Evolutionary conservation across 257 asterid genomes (phyloP), one percentile per base, ranked within the genome.

Genomic region (Primulina tabacum): DNA sequence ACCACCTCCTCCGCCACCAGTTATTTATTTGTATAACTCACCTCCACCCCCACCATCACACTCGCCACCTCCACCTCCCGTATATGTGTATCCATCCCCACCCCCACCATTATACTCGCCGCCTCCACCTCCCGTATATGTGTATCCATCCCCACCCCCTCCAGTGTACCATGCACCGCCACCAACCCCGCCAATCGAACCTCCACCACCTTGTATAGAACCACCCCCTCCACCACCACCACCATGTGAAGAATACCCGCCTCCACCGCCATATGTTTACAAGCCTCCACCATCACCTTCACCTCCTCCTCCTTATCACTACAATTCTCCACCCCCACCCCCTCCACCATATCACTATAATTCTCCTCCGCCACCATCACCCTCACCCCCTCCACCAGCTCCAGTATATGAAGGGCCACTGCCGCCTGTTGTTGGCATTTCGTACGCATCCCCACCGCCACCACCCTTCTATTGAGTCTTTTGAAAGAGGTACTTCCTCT

Each of bases 371-470:
- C 93, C 89, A 20, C 89, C 88, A 7, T 60, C 82, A 0, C 77
- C 80, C 0, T 65, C 78, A n/a, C 84, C 84, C 8, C 96, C 95
- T 0, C 95, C 97, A 0, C 96, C 95, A n/a, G 32, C 87, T 57
- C 95, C 96, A 7, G 80, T 82, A 57, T 90, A 86, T 55, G 89
- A 85, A 82, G 97, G 95, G 59, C 97, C 97, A 50, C 69, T 90
- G 76, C 95, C 97, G 71, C 97, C 97, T 1, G 71, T 88, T 12
- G 40, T 50, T 12, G 92, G 92, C 50, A 84, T 88, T 17, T 82
- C 96, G 52, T 88, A 90, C 57, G 96, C 97, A 21, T 90, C 97
- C 43, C 97, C 97, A 17, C 97, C 97, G 0, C 97, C 97, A 33
- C 97, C 97, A 21, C 95, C 96, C 80, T 89, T 71, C 73, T 90